phyloP scores from a whole-genome alignment of 352 stramenopile genomes.

The Phytophthora hibernalis region DNA sequence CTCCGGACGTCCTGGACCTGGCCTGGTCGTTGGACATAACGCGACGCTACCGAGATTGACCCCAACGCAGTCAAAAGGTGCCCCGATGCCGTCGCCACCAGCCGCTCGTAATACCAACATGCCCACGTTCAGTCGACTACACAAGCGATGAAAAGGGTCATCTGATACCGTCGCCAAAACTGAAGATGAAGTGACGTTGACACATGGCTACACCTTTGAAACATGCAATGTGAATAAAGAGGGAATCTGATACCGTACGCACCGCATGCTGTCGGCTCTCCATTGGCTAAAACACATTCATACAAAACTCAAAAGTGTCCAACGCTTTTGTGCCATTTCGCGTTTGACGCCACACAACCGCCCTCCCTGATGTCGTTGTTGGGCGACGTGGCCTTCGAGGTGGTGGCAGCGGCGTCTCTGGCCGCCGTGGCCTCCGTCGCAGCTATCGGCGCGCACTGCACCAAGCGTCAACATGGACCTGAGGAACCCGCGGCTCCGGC shows the following conservation, averaged over 20 bases:
- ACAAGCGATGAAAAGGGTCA: conserved; percentile 54
- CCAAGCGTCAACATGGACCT: conserved; percentile 35
- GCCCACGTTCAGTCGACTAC: conserved; percentile 68
- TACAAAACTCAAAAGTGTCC: conserved; percentile 22
- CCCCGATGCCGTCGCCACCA: conserved; percentile 47
- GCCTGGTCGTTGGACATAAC: conserved; percentile 13
- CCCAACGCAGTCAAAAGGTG: conserved; percentile 20
- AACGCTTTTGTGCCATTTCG: background rate
- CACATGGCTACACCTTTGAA: conserved; percentile 19
- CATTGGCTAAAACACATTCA: conserved; percentile 8
- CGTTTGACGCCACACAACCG: conserved; percentile 12
- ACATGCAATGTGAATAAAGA: conserved; percentile 15
- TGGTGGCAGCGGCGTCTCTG: conserved; percentile 56
- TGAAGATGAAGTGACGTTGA: conserved; percentile 27
- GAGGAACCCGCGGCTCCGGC: conserved; percentile 11
- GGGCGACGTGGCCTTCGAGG: conserved; percentile 53
- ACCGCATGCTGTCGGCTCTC: background rate
- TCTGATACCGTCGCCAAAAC: background rate
- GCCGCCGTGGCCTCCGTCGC: conserved; percentile 49
- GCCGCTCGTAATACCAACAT: conserved; percentile 47
- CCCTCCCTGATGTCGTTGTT: conserved; percentile 39
- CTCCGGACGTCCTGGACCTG: conserved; percentile 2
- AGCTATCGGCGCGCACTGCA: conserved; percentile 37
- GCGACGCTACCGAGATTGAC: conserved; percentile 45
- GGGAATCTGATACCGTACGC: conserved; percentile 3